Base-by-base conservation (phyloP, 257 asterid species). In the Coffea eugenioides region DNA sequence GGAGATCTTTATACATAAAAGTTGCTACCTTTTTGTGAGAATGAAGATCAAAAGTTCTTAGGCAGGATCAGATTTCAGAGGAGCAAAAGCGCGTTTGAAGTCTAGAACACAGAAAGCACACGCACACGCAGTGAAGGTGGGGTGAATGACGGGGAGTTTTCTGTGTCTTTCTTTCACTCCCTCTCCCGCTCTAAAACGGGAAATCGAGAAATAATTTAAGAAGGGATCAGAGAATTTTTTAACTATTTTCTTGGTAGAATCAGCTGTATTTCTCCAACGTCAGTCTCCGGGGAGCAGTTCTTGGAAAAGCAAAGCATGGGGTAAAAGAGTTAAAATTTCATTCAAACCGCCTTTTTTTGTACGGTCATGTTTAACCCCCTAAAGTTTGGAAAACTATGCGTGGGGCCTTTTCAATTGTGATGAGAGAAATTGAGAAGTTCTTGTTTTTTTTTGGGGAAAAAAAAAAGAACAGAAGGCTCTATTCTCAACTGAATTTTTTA, bases 21-120 rank as follows among this genome's bases (percentile, higher is more conserved):
- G 54, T 68, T 45, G 21, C 23, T 41, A 52, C 69, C 49, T 54
- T 80, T 41, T 34, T 13, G 43, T 6, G 43, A 48, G 11, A 46
- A 46, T 34, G 27, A 48, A 71, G 71, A 72, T 79, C 51, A 73
- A 54, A 20, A 66, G 25, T 4, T 75, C 43, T 4, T 23, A 23
- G 20, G 34, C 18, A 21, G 27, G 31, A 45, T 2, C 2, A 8
- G n/a, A 61, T 61, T 15, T 41, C 0, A 21, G 45, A 15, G 16
- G 77, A 79, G 59, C 59, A 45, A 79, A 71, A 59, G 77, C 69
- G 82, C 73, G 78, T 62, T 31, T 61, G 45, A 57, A 16, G 25
- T 4, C 18, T 6, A 57, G 23, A 25, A 39, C 81, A n/a, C 75
- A n/a, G 49, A 77, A 51, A 11, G 45, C 69, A 51, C 71, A 73